Evolutionary conservation across 208 protist genomes (phyloP).

Genomic region (Vickermania spadyakhi): DNA sequence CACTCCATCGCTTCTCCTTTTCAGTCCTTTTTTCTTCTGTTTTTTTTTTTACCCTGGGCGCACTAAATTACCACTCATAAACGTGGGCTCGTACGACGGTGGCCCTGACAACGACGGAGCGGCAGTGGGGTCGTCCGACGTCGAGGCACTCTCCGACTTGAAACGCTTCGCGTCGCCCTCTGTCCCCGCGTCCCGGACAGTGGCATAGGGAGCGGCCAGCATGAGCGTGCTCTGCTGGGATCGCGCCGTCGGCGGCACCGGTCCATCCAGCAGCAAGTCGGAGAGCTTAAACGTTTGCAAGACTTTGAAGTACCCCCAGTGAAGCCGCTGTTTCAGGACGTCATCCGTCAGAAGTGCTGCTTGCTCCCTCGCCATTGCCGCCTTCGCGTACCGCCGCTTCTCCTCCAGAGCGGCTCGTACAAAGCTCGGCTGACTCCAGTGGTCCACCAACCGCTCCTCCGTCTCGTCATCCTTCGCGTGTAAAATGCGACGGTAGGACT

Average conservation of each 20-base stretch:
- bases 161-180: background rate
- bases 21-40: background rate
- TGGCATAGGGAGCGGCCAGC: too few species aligned
- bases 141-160: too few species aligned
- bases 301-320: constrained; percentile 78
- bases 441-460: constrained; percentile 62
- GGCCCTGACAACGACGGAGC: background rate
- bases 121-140: background rate
- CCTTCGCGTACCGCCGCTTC: constrained; percentile 69
- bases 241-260: constrained; percentile 43
- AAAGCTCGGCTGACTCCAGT: constrained; percentile 31
- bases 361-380: constrained; percentile 62
- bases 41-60: background rate
- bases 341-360: constrained; percentile 80
- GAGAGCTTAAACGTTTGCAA: constrained; percentile 49
- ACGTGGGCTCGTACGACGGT: constrained; percentile 37
- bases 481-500: constrained; percentile 69
- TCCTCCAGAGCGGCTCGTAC: constrained; percentile 50
- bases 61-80: constrained; percentile 61
- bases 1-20: too few species aligned
- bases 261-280: constrained; percentile 69
- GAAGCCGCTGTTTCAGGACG: constrained; percentile 64
- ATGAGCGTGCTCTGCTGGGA: constrained; percentile 4
- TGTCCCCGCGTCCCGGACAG: too few species aligned
- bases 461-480: constrained; percentile 50